Evolutionary conservation across 305 asterid species (phyloP), one percentile per base, ranked within the genome.

Genomic region (Fraxinus dipetala): DNA sequence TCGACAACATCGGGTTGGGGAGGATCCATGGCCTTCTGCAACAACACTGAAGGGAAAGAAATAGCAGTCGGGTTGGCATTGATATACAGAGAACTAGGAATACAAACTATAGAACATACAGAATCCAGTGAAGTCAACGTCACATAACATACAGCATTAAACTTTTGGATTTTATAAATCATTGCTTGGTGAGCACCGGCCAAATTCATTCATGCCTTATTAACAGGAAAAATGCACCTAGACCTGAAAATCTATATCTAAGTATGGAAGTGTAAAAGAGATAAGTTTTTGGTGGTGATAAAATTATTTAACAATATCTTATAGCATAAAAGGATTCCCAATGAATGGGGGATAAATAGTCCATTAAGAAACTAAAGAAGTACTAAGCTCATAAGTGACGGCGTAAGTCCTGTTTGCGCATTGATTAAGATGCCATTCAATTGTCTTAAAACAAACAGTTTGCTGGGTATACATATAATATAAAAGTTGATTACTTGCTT

Each of bases 21-120:
- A 77, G 99, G 93, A 87, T 95, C 99, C 93, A 95, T 85, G 83
- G 98, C 96, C 88, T 92, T 95, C 92, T 91, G 96, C 82, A 95
- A 84, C 87, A 95, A 81, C 59, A 87, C 99, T 94, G 84, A 78
- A 86, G 81, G 14, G 72, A 82, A 85, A 86, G 56, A 51, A 24
- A 76, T 8, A 45, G 13, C 83, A 75, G 76, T 63, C 84, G 6
- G 75, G n/a, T 70, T 31, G 40, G 75, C 43, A 70, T 14, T 70
- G 43, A 31, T 70, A 70, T 31, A 70, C 40, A 70, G 40, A 70
- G 74, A 70, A 70, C 43, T 30, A 70, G 40, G 20, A 31, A 13
- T 31, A 65, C 35, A 65, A 26, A 24, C 73, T 26, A 65, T 65
- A 24, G n/a, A 65, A 26, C 73, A 24, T 65, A 65, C 35, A 65